Evolutionary conservation across 139 green algal species (phyloP), one percentile per base, ranked within the genome.

Genomic region (Limnomonas spitsbergensis): DNA sequence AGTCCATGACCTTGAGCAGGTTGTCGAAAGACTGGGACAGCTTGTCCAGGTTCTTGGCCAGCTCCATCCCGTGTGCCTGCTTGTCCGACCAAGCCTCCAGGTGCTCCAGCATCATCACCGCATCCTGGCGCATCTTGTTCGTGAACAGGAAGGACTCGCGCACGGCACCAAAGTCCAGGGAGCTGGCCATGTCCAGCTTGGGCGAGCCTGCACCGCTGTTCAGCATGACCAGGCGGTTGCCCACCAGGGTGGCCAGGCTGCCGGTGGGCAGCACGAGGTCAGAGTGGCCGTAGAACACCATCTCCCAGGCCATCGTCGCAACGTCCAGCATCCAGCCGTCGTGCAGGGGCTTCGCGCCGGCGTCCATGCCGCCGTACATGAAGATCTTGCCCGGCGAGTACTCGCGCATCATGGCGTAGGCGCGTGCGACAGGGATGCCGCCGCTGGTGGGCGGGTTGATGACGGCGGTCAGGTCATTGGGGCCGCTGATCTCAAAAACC

Each of bases 1-100:
- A 80, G 76, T 92, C 90, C 93, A 96, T 94, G 26, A 95, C 91
- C 86, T 93, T 87, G 53, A 94, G 87, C 78, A 93, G 86, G 54
- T 68, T 83, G 35, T 91, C 84, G 69, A 93, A 92, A 77, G 82
- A 82, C 79, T 88, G 80, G n/a, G 40, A 66, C 40, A 91, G 74
- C 38, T 76, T 84, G 7, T 88, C 83, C 29, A 81, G 74, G 67
- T 80, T 87, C 53, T 54, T 75, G 35, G 88, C 89, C 78, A 94
- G 81, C 76, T 93, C 89, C 79, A 95, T 86, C 70, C 90, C 88
- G 2, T 81, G 81, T 34, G 73, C 83, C 84, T 94, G 90, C 76
- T 80, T 72, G 39, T 92, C 88, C 52, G 86, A 83, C 88, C 89
- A 94, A 14, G 71, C 56, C 78, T 95, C 90, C 52, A 95, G 66